Evolutionary conservation across 2,329 filamentous ascomycete species (phyloP), one percentile per base, ranked within the genome.

Genomic region (Coniochaeta sp.): DNA sequence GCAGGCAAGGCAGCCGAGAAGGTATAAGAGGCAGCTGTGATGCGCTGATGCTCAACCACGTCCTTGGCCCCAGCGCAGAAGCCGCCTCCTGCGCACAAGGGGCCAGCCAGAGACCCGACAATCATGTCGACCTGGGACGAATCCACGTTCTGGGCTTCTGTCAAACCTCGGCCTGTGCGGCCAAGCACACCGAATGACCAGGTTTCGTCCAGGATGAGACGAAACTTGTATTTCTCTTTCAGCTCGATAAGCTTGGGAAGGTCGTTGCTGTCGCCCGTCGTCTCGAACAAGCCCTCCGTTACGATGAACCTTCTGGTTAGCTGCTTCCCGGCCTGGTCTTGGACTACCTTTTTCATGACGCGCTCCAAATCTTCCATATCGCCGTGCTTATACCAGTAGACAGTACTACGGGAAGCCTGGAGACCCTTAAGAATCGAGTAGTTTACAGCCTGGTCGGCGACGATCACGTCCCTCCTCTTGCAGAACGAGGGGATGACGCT

Each of bases 151-250:
- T 98, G 95, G 6, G 93, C 91, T 77, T 99, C 96, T 0, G 95
- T 98, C 42, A 98, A 81, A 61, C 95, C 95, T 58, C 92, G 88
- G 22, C 95, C 96, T 28, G 91, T 96, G 63, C 92, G 85, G 55
- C 95, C 95, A 5, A 99, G 83, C 19, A 98, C 90, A 62, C 93
- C 96, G 72, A 98, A 99, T 1, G 93, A 97, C 89, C 91, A 96
- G 1, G 93, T 96, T 79, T 99, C 95, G 73, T 99, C 95, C 40
- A 99, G 86, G 65, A 98, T 96, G 60, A 99, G 85, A 68, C 95
- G 91, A 79, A 98, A 99, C 78, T 97, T 99, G 83, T 98, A 97
- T 73, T 89, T 90, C 66, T 93, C 87, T 76, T 97, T 97, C 66
- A 99, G 81, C 72, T 96, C 93, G 64, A 98, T 81, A 67, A 99